These are phyloP conservation scores for Colletotrichum horii DNA, from an alignment of 2,329 filamentous ascomycete genomes.

Conservation along the genomic window DNA sequence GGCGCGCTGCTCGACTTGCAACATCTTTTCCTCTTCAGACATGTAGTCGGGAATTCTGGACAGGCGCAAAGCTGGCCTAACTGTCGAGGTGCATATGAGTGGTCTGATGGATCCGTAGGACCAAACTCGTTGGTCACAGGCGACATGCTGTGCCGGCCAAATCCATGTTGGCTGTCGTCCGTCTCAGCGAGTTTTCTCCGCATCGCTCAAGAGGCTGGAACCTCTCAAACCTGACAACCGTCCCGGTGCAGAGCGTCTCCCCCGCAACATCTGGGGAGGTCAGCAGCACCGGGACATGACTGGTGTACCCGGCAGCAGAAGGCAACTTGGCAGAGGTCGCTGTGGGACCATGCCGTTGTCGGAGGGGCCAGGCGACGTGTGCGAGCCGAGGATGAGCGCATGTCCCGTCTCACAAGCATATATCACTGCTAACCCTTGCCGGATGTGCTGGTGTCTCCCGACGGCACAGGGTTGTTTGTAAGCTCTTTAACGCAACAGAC, in stretches of 20 bases:
- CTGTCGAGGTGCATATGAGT: constrained; percentile 4
- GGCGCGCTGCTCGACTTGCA: not conserved
- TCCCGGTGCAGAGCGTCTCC: not conserved
- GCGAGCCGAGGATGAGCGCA: not conserved
- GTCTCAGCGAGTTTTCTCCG: constrained; percentile 16
- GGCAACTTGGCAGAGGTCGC: constrained; percentile 2
- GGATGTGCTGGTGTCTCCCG: not conserved
- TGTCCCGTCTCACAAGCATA: not conserved
- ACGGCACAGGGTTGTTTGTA: not conserved
- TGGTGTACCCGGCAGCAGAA: constrained; percentile 9
- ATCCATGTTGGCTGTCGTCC: not conserved
- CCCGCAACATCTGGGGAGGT: constrained; percentile 16
- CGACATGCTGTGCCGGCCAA: not conserved
- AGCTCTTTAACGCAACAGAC: not conserved
- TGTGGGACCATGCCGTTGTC: constrained; percentile 14
- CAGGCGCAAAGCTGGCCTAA: not conserved
- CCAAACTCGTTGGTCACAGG: not conserved
- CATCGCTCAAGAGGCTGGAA: not conserved
- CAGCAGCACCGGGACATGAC: constrained; percentile 10
- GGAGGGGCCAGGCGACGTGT: constrained; percentile 2
- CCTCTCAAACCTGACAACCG: not conserved
- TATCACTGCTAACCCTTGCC: not conserved
- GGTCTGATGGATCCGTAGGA: not conserved
- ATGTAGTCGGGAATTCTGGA: not conserved
- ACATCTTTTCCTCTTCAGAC: not conserved